Conservation (phyloP, 768 basidiomycete species). For the Lactarius vividus region DNA sequence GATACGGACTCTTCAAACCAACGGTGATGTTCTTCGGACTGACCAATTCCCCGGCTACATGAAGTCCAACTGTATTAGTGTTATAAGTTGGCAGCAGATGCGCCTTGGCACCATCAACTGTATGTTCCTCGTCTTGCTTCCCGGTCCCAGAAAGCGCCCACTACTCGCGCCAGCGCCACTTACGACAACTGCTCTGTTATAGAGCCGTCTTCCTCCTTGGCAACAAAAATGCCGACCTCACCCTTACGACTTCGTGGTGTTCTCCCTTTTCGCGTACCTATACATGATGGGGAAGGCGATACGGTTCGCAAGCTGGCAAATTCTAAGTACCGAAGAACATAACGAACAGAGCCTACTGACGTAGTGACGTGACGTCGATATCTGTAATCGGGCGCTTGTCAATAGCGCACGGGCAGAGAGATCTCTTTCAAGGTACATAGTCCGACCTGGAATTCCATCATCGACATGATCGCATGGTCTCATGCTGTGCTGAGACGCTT, state of each 20-base stretch:
- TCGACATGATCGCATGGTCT: conserved; percentile 11
- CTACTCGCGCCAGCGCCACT: neutral
- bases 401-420: conserved; percentile 14
- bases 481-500: neutral
- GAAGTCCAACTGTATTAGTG: too few relatives aligned
- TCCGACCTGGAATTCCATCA: conserved; percentile 10
- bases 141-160: neutral
- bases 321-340: neutral
- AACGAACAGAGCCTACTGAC: neutral
- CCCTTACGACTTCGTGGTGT: neutral
- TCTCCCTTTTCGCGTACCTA: conserved; percentile 5
- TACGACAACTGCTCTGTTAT: neutral
- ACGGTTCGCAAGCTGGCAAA: neutral
- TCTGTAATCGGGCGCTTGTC: conserved; percentile 14
- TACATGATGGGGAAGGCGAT: conserved; percentile 9
- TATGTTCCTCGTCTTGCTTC: too few relatives aligned
- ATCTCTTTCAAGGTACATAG: conserved; percentile 11
- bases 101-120: too few relatives aligned
- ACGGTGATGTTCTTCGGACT: too few relatives aligned
- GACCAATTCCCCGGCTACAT: too few relatives aligned
- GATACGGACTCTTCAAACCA: too few relatives aligned
- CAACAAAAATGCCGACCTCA: neutral
- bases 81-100: too few relatives aligned
- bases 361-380: conserved; percentile 20
- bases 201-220: neutral